Base-by-base conservation (phyloP, 306 rosid genomes). In the Luffa acutangula region DNA sequence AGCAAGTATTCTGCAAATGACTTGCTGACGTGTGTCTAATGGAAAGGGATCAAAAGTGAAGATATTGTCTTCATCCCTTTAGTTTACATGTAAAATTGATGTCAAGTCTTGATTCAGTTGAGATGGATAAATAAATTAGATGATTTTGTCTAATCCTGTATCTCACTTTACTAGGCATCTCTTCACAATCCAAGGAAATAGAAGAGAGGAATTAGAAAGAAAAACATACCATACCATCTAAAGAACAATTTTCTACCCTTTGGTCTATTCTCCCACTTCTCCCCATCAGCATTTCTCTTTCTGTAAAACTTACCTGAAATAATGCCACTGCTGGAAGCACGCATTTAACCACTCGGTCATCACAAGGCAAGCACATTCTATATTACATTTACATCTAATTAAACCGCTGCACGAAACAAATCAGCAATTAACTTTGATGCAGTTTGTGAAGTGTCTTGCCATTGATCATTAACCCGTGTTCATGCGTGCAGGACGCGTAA, bases 401-500 rank as follows among this genome's bases (percentile, higher is more conserved):
- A 0, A 71, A 71, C 33, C 1, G 76, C 6, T 25, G 4, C 1
- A 6, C 20, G 4, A 46, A 71, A 25, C 41, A 69, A n/a, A 67
- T 42, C 36, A 42, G n/a, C 34, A 3, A 43, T 43, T 10, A 71
- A 13, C 11, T 21, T 46, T 9, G 13, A 72, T 21, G 21, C 3
- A 21, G 59, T 33, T 49, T 25, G 60, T 49, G 78, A 48, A 46
- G 7, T 15, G 15, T 15, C 60, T 73, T 15, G 59, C 8, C 56
- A 15, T 13, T 62, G 42, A 45, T 79, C 36, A 73, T 4, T 54
- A 74, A 78, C 54, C 77, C 57, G 76, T 87, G 64, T 84, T 75
- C 76, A 33, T 41, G 31, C 41, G 46, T 73, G 90, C 92, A 94
- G 98, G 98, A 87, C 85, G 59, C 81, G 66, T 51, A 87, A 80